Evolutionary conservation across 1,284 basidiomycete genomes (phyloP).

Genomic region (Tilletiopsis washingtonensis): DNA sequence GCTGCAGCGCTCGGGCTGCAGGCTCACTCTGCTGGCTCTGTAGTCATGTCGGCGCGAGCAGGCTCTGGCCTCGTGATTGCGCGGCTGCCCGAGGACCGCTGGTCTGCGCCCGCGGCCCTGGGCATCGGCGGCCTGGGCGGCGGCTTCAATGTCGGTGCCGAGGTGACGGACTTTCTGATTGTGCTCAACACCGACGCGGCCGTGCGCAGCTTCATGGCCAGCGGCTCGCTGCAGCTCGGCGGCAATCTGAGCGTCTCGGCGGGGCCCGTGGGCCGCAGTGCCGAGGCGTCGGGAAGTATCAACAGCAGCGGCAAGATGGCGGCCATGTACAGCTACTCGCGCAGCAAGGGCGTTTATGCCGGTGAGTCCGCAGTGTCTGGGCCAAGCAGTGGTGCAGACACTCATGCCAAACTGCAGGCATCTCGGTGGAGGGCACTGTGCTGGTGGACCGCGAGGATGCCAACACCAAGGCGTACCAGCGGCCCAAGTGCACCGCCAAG

Average conservation of each 20-base stretch:
- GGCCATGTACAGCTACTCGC: conserved; percentile 84
- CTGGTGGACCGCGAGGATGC: conserved; percentile 84
- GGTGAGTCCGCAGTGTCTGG: too few species aligned
- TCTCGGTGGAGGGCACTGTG: conserved; percentile 83
- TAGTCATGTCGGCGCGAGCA: conserved; percentile 57
- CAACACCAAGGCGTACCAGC: conserved; percentile 47
- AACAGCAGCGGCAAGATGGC: conserved; percentile 81
- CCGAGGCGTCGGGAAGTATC: conserved; percentile 79
- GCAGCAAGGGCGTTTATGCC: conserved; percentile 77
- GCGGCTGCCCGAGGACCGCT: conserved; percentile 71
- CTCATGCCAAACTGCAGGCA: too few species aligned
- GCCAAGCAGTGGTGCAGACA: conserved; percentile 3
- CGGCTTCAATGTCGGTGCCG: conserved; percentile 71
- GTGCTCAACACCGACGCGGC: conserved; percentile 71
- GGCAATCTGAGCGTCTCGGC: conserved; percentile 62
- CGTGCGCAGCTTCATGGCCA: conserved; percentile 84
- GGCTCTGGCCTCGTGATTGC: conserved; percentile 90
- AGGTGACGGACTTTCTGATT: conserved; percentile 89
- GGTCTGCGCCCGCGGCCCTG: conserved; percentile 90
- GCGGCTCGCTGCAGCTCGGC: conserved; percentile 76
- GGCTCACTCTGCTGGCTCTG: too few species aligned
- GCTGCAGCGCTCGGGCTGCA: too few species aligned
- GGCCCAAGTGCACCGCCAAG: conserved; percentile 21
- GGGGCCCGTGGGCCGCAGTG: conserved; percentile 86
- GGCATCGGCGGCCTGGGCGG: conserved; percentile 74